Evolutionary conservation across 139 green algal genomes (phyloP).

Genomic region (Tetradesmus lagerheimii): DNA sequence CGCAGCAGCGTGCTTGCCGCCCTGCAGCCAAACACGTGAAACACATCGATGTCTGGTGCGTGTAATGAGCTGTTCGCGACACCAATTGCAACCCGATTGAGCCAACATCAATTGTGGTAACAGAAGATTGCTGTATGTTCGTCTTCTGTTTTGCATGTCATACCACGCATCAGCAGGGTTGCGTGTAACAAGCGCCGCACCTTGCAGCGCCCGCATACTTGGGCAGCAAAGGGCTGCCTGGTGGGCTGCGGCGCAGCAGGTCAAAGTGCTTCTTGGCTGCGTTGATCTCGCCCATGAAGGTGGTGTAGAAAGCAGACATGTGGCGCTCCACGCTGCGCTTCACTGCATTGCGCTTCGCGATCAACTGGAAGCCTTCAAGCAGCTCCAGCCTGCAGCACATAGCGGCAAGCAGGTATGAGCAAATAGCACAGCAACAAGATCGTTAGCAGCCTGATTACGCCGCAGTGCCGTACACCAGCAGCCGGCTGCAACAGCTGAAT

Average conservation of each 20-base stretch:
- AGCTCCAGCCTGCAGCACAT: conserved; percentile 57
- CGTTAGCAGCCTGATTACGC: background rate
- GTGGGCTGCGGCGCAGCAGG: conserved; percentile 65
- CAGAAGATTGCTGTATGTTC: too few relatives aligned
- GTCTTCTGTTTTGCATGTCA: too few relatives aligned
- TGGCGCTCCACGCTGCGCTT: conserved; percentile 82
- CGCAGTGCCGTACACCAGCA: background rate
- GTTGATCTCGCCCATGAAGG: conserved; percentile 87
- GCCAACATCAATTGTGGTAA: background rate
- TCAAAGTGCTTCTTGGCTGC: conserved; percentile 87
- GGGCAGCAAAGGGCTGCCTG: conserved; percentile 76
- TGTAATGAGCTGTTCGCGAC: background rate
- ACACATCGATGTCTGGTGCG: background rate
- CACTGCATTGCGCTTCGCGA: conserved; percentile 74
- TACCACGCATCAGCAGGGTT: too few relatives aligned
- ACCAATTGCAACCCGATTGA: background rate
- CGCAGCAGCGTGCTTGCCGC: conserved; percentile 69
- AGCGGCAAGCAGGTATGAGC: background rate
- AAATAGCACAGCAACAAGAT: background rate
- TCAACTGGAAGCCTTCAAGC: conserved; percentile 73
- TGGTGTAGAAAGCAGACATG: conserved; percentile 74
- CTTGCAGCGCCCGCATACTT: conserved; percentile 76
- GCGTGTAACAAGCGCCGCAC: background rate
- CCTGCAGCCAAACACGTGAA: conserved; percentile 33
- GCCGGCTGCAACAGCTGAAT: too few relatives aligned